These are phyloP conservation scores for Boehmeria nivea DNA, from an alignment of 306 rosid species.

Conservation along the genomic window DNA sequence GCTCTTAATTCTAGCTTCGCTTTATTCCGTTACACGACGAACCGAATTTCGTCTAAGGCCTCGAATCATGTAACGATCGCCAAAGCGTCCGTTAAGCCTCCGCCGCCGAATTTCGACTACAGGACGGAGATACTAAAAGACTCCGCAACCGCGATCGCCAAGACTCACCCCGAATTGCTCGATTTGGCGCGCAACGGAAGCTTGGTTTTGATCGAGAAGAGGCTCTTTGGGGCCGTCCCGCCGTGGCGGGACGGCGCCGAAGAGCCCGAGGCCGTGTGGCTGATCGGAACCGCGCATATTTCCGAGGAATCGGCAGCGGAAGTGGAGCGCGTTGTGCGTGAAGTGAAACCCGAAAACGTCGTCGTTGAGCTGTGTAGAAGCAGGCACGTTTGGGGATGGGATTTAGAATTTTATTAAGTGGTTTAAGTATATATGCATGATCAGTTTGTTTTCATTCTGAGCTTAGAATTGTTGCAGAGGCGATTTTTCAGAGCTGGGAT, in stretches of 20 bases:
- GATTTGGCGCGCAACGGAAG: slow-evolving; percentile 69
- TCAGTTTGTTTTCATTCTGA: slow-evolving; percentile 35
- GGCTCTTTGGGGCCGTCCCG: slow-evolving; percentile 65
- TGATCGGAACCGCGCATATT: slow-evolving; percentile 62
- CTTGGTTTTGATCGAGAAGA: slow-evolving; percentile 72
- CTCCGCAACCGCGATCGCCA: slow-evolving; percentile 54
- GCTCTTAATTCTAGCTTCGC: slow-evolving; percentile 28
- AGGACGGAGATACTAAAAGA: slow-evolving; percentile 44
- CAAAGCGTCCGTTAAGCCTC: slow-evolving; percentile 54
- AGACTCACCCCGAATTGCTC: slow-evolving; percentile 60
- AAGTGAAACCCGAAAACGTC: slow-evolving; percentile 69
- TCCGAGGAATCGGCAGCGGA: slow-evolving; percentile 53
- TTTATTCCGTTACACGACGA: slow-evolving; percentile 40
- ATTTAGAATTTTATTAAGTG: too few relatives aligned
- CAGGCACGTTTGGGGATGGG: slow-evolving; percentile 47
- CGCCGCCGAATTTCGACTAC: slow-evolving; percentile 69
- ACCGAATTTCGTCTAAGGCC: slow-evolving; percentile 31
- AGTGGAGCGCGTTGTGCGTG: slow-evolving; percentile 63
- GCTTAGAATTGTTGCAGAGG: slow-evolving; percentile 53
- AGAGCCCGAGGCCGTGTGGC: slow-evolving; percentile 71
- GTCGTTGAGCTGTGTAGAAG: slow-evolving; percentile 89
- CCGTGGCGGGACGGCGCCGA: slow-evolving; percentile 68
- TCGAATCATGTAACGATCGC: slow-evolving; percentile 34
- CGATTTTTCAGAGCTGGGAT: slow-evolving; percentile 91
- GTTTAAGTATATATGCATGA: too few relatives aligned